Evolutionary conservation across 2,329 filamentous ascomycete species (phyloP).

Genomic region (Fusarium sp.): DNA sequence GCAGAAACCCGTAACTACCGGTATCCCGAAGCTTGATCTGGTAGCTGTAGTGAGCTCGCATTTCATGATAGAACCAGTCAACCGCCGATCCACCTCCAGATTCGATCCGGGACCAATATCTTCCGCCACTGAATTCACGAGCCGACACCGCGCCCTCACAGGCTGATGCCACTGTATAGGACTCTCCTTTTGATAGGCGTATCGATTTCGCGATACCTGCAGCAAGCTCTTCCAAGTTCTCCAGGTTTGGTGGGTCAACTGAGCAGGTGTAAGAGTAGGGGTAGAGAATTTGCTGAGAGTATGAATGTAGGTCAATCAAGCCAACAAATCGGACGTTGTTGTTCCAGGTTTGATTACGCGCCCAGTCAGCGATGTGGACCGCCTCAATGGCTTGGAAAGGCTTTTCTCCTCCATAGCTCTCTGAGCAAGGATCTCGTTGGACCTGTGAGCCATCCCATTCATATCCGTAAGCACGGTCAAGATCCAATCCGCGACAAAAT

Average conservation of each 20-base stretch:
- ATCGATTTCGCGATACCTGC: slow-evolving; percentile 92
- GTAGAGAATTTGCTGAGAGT: slow-evolving; percentile 94
- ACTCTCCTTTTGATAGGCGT: slow-evolving; percentile 81
- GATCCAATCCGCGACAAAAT: slow-evolving; percentile 89
- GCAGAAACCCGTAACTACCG: slow-evolving; percentile 92
- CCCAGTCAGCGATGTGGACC: slow-evolving; percentile 83
- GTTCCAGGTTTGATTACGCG: slow-evolving; percentile 81
- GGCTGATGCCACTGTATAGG: slow-evolving; percentile 84
- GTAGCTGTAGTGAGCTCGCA: slow-evolving; percentile 87
- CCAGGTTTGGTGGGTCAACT: slow-evolving; percentile 83
- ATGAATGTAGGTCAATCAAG: slow-evolving; percentile 92
- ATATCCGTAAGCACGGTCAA: slow-evolving; percentile 89
- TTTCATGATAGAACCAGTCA: slow-evolving; percentile 95
- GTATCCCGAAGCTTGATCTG: slow-evolving; percentile 96
- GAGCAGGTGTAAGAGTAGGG: slow-evolving; percentile 91
- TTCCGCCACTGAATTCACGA: slow-evolving; percentile 43
- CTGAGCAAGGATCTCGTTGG: slow-evolving; percentile 86
- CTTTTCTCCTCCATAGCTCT: slow-evolving; percentile 86
- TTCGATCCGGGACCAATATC: slow-evolving; percentile 69
- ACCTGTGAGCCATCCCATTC: slow-evolving; percentile 81
- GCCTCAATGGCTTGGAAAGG: slow-evolving; percentile 90
- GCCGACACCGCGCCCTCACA: slow-evolving; percentile 81
- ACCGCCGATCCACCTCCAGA: slow-evolving; percentile 87
- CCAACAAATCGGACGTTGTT: slow-evolving; percentile 85
- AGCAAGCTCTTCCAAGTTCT: slow-evolving; percentile 92